These are phyloP conservation scores for Neurospora intermedia DNA, from an alignment of 495 filamentous ascomycete genomes.

Conservation along the genomic window DNA sequence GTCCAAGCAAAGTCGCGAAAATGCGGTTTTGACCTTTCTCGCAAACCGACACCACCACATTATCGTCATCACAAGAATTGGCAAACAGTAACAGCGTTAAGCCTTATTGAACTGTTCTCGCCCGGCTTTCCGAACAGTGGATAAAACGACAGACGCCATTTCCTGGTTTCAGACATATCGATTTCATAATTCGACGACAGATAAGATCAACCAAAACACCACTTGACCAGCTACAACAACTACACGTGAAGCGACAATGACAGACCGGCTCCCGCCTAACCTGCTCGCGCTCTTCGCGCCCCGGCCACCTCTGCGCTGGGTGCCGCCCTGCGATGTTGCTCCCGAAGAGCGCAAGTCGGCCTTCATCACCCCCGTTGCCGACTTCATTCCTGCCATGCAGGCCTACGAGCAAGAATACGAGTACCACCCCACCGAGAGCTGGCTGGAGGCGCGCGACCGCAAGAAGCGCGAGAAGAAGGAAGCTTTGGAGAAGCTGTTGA, in stretches of 20 bases:
- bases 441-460: conserved; percentile 76
- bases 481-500: conserved; percentile 48
- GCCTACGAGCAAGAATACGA: conserved; percentile 59
- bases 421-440: conserved; percentile 84
- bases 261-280: conserved; percentile 87
- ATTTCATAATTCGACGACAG: neutral
- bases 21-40: neutral
- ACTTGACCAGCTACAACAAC: neutral
- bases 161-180: neutral
- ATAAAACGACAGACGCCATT: neutral
- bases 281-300: conserved; percentile 90
- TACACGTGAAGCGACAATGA: conserved; percentile 46
- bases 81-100: neutral
- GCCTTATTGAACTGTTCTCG: neutral
- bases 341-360: conserved; percentile 72
- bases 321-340: conserved; percentile 70
- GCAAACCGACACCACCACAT: neutral
- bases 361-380: conserved; percentile 58
- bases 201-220: neutral
- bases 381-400: conserved; percentile 58
- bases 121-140: neutral
- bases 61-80: neutral
- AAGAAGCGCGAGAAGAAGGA: conserved; percentile 68
- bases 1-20: neutral
- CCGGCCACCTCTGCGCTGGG: conserved; percentile 81